Evolutionary conservation across 2,329 filamentous ascomycete species (phyloP).

Genomic region (Penicillium sp.): DNA sequence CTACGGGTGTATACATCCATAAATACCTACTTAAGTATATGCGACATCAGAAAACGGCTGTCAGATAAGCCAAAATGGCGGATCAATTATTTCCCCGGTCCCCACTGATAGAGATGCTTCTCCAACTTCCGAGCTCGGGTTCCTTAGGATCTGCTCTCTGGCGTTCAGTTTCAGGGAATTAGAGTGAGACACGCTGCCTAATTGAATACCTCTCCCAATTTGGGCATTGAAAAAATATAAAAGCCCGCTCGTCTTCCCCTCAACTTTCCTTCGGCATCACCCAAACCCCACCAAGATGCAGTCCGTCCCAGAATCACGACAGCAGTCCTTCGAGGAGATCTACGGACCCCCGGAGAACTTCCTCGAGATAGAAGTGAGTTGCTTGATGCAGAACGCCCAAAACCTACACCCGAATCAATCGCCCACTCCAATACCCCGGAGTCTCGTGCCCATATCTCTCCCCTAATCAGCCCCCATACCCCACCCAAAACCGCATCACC

Average conservation of each 20-base stretch:
- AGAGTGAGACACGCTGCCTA: neutral
- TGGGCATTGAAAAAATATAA: neutral
- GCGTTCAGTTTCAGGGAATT: neutral
- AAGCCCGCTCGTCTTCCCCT: neutral
- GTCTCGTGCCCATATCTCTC: constrained; percentile 7
- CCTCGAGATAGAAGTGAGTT: constrained; percentile 85
- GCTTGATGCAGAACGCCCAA: neutral
- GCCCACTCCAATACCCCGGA: neutral
- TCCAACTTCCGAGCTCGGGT: constrained; percentile 6
- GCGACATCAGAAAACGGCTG: neutral
- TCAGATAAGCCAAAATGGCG: constrained; percentile 13
- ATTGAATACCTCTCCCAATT: neutral
- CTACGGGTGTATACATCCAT: no score
- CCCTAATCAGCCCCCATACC: constrained; percentile 4
- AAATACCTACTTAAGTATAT: no score
- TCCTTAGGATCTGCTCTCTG: neutral
- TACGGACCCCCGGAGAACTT: constrained; percentile 99
- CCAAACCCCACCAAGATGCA: constrained; percentile 50
- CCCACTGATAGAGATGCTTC: constrained; percentile 12
- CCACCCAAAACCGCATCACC: neutral
- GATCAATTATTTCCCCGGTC: constrained; percentile 16
- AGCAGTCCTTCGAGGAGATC: constrained; percentile 98
- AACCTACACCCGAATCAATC: neutral
- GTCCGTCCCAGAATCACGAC: constrained; percentile 65
- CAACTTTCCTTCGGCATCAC: neutral